Base-by-base conservation (phyloP, 2,329 filamentous ascomycete species). In the Mollisia scopiformis region DNA sequence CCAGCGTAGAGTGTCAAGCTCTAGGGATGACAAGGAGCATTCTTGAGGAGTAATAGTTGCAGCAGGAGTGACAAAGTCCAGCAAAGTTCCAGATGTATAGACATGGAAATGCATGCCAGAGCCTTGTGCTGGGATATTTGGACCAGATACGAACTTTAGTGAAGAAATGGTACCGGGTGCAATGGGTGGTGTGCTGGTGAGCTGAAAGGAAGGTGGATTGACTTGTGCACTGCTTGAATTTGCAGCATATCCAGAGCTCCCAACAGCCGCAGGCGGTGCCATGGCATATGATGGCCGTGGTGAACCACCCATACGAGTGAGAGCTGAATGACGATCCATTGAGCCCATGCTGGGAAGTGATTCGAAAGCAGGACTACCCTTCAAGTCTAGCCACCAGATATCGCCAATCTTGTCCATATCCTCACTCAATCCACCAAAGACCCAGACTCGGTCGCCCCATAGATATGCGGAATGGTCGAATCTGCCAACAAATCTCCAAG, bases 361-460 rank as follows among this genome's bases (percentile, higher is more conserved):
- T 69, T 93, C 88, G 68, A 97, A 93, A 50, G 93, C 91, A 1
- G 93, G 93, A 62, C 86, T 93, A 33, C 92, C 93, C 74, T 96
- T 94, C 53, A 99, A 84, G 76, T 99, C 95, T 46, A 99, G 81
- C 93, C 95, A 99, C 91, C 93, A 97, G 46, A 99, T 84, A 75
- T 99, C 95, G 62, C 92, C 94, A 63, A 91, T 92, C 71, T 96
- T 94, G 78, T 98, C 93, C 92, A 98, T 97, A 68, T 97, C 93
- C 69, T 95, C 91, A 64, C 92, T 95, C 53, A 99, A 82, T 2
- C 95, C 95, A 39, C 95, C 95, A 75, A 97, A 97, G 6, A 98
- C 93, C 94, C 94, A 99, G 33, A 99, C 88, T 46, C 92, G 87
- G 64, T 95, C 93, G 58, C 90, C 82, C 84, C 93, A 97, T 62